phyloP scores from a whole-genome alignment of 2,329 filamentous ascomycete species.

The Trichoderma aggressivum region DNA sequence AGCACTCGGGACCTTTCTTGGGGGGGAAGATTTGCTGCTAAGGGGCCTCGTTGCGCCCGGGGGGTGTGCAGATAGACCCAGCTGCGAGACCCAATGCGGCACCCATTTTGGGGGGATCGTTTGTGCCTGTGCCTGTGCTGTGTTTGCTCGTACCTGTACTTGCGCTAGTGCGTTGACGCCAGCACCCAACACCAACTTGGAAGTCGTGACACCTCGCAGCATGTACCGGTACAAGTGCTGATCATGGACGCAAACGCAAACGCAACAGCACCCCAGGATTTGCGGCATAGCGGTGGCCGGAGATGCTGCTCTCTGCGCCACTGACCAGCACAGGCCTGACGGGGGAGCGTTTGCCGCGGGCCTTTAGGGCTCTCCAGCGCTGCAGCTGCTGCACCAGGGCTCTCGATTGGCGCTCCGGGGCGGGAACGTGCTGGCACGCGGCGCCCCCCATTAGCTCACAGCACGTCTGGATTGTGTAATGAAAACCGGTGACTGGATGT shows the following conservation, averaged over 20 bases:
- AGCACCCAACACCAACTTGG: neutral
- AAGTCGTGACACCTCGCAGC: neutral
- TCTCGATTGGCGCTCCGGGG: slow-evolving; percentile 8
- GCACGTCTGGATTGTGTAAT: slow-evolving; percentile 46
- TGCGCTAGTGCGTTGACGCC: neutral
- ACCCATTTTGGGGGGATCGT: neutral
- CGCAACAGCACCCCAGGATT: slow-evolving; percentile 3
- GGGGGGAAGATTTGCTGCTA: neutral
- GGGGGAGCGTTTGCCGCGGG: neutral
- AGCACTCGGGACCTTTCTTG: neutral
- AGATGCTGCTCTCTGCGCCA: slow-evolving; percentile 11
- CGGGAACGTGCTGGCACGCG: slow-evolving; percentile 19
- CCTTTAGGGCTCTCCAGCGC: neutral
- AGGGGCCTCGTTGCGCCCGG: neutral
- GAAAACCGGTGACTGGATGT: slow-evolving; percentile 43
- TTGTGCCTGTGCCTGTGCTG: neutral
- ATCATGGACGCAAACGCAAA: neutral
- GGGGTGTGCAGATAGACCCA: neutral
- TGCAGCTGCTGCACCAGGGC: neutral
- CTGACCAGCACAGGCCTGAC: neutral
- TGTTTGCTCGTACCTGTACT: neutral
- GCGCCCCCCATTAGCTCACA: slow-evolving; percentile 29
- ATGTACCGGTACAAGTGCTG: neutral
- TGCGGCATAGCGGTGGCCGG: slow-evolving; percentile 6
- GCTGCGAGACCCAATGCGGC: neutral